phyloP scores from a whole-genome alignment of 345 rosid genomes.

The Pistacia vera region DNA sequence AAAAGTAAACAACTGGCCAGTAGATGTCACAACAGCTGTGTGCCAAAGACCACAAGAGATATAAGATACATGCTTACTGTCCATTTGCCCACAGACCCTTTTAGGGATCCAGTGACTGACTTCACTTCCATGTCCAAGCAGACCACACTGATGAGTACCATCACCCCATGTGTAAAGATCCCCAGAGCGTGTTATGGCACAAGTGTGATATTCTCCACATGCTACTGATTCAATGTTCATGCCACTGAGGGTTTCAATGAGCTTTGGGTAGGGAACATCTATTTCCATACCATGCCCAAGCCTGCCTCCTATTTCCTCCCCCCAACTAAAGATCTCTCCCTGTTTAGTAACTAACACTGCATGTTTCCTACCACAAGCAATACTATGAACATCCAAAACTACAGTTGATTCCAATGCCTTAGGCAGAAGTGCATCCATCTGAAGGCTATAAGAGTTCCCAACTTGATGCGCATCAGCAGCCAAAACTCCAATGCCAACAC shows the following conservation, averaged over 20 bases:
- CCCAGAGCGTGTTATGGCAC: constrained; percentile 74
- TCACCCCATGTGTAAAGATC: constrained; percentile 97
- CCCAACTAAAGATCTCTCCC: constrained; percentile 94
- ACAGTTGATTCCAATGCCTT: constrained; percentile 72
- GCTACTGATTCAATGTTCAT: constrained; percentile 68
- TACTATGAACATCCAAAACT: constrained; percentile 65
- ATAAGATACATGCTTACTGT: constrained; percentile 51
- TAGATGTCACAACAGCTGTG: constrained; percentile 73
- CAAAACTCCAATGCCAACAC: constrained; percentile 55
- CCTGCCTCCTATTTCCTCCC: constrained; percentile 83
- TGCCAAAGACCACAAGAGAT: constrained; percentile 93
- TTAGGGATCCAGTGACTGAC: constrained; percentile 80
- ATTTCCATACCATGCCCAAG: constrained; percentile 81
- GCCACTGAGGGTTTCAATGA: constrained; percentile 61
- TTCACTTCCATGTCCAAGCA: constrained; percentile 86
- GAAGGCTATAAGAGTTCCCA: constrained; percentile 34
- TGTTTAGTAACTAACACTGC: constrained; percentile 78
- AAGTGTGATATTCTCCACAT: constrained; percentile 86
- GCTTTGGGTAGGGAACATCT: constrained; percentile 63
- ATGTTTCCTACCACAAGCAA: constrained; percentile 88
- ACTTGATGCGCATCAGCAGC: constrained; percentile 48
- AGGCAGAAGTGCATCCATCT: constrained; percentile 65
- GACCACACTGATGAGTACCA: constrained; percentile 60
- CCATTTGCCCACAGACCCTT: constrained; percentile 61
- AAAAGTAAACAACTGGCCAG: constrained; percentile 82